Conservation (phyloP, 305 asterid genomes). For the Ajuga reptans region DNA sequence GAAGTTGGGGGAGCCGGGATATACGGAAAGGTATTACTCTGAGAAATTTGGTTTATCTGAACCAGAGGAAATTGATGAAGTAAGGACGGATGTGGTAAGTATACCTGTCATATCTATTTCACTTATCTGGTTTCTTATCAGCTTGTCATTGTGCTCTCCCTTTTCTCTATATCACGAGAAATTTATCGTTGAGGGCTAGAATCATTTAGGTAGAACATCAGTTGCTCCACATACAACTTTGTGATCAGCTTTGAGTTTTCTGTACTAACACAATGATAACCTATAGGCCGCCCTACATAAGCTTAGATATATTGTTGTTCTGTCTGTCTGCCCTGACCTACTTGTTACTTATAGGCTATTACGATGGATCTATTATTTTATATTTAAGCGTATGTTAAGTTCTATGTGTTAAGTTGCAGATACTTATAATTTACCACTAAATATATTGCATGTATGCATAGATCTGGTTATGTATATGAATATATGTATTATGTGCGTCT, state of each 20-base stretch:
- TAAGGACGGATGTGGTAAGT: slow-evolving; percentile 73
- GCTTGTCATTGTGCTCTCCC: background rate
- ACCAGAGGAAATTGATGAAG: slow-evolving; percentile 56
- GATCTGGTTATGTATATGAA: background rate
- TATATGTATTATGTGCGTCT: background rate
- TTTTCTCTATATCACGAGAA: background rate
- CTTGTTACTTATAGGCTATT: slow-evolving; percentile 7
- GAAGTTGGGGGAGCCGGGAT: slow-evolving; percentile 94
- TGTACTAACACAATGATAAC: background rate
- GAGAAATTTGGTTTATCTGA: slow-evolving; percentile 73
- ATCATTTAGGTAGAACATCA: background rate
- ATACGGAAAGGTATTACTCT: slow-evolving; percentile 83
- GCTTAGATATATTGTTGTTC: background rate
- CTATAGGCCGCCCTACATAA: slow-evolving; percentile 6
- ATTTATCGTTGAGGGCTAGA: background rate
- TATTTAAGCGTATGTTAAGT: background rate
- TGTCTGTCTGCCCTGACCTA: background rate
- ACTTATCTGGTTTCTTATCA: slow-evolving; percentile 10
- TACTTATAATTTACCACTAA: background rate
- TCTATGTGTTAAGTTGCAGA: background rate
- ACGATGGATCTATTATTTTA: background rate
- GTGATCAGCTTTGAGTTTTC: background rate
- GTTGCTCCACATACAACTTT: background rate
- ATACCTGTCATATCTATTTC: slow-evolving; percentile 12
- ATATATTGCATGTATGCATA: background rate